Conservation (phyloP, 2,329 filamentous ascomycete genomes). For the Kalaharituber pfeilii region DNA sequence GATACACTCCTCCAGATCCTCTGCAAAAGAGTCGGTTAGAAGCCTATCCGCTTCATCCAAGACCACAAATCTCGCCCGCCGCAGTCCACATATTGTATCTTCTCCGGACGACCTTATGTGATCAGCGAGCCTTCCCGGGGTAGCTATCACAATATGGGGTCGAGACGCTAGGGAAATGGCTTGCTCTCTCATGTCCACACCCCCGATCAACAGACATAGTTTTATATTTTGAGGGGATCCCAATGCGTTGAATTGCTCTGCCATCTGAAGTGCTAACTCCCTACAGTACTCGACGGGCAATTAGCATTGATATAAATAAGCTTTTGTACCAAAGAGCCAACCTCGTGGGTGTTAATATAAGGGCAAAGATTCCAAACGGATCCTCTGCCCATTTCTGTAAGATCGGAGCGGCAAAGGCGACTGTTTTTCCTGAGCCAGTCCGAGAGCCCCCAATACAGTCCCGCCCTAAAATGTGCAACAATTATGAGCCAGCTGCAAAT, state of each 20-base stretch:
- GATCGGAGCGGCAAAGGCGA: conserved; percentile 88
- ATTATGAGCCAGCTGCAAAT: too few relatives aligned
- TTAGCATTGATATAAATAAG: neutral
- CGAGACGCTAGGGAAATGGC: conserved; percentile 65
- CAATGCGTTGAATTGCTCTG: conserved; percentile 87
- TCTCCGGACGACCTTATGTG: conserved; percentile 82
- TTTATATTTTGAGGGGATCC: conserved; percentile 77
- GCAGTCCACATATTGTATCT: conserved; percentile 70
- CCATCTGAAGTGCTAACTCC: conserved; percentile 89
- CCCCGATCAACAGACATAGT: conserved; percentile 75
- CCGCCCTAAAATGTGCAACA: neutral
- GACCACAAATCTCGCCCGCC: conserved; percentile 66
- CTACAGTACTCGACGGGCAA: conserved; percentile 27
- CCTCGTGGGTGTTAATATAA: conserved; percentile 78
- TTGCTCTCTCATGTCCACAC: conserved; percentile 79
- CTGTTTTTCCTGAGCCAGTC: conserved; percentile 92
- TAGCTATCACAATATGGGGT: conserved; percentile 87
- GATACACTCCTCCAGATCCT: conserved; percentile 77
- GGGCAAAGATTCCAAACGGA: conserved; percentile 73
- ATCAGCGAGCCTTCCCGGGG: conserved; percentile 79
- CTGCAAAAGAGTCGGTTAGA: conserved; percentile 36
- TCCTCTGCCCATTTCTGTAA: conserved; percentile 86
- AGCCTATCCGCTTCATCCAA: conserved; percentile 92
- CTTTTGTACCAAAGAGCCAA: conserved; percentile 24
- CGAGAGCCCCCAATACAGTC: conserved; percentile 63